Evolutionary conservation across 2,329 filamentous ascomycete genomes (phyloP), one percentile per base, ranked within the genome.

Genomic region (Periglandula ipomoeae): DNA sequence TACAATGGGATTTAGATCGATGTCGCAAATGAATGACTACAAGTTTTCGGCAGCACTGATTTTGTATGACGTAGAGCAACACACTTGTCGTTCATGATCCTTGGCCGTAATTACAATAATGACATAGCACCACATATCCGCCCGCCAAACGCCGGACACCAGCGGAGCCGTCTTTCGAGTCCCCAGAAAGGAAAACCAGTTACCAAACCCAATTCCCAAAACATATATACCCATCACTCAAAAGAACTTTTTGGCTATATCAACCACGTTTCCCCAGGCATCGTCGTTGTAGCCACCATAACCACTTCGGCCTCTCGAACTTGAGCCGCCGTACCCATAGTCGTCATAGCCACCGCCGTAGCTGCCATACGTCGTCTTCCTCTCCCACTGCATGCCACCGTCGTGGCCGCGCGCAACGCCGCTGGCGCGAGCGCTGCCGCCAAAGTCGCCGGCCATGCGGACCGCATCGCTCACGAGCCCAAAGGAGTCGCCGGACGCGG

Each of bases 381-480:
- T 39, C 60, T 71, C 70, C 64, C 68, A 74, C 48, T 60, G 62
- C 53, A 65, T 47, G 5, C 56, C 61, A 40, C 66, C 62, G 47
- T 69, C 58, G 46, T 55, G 53, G 15, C 63, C 61, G 17, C 60
- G 65, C 56, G 70, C 63, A 49, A 73, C 55, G 38, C 55, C 53
- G 19, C 55, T 51, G 15, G 45, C 41, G 22, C 43, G 37, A 22
- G 30, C 40, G 27, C 45, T 24, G 45, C 40, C 51, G 55, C 60
- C 61, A 47, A 65, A 58, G 27, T 59, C 66, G 32, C 65, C 65
- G 5, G 74, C 75, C 72, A 80, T 74, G 56, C 71, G 69, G 48
- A 79, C 69, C 39, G 77, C 77, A 58, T 81, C 76, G 53, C 73
- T 68, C 35, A 79, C 70, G 26, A 79, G 62, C 15, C 77, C 75